phyloP scores from a whole-genome alignment of 2,329 filamentous ascomycete genomes.

The Thermothelomyces thermophilus region DNA sequence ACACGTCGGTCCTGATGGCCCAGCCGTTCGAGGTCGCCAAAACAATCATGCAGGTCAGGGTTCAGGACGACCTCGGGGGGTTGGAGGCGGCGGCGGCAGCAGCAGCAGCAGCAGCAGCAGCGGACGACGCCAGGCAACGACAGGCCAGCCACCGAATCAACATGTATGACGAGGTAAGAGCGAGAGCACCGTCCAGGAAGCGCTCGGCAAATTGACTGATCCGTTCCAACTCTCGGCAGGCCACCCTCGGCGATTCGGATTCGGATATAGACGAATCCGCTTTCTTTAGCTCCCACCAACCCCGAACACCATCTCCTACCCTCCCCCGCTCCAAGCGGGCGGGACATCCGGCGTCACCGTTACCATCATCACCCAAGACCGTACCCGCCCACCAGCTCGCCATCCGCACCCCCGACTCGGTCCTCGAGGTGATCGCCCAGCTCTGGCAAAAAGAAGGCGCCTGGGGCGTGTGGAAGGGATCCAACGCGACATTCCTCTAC shows the following conservation, averaged over 20 bases:
- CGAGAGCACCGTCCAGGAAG: background rate
- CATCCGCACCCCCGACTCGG: conserved; percentile 68
- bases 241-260: conserved; percentile 45
- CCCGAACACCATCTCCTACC: conserved; percentile 48
- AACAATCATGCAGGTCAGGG: conserved; percentile 74
- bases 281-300: conserved; percentile 69
- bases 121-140: conserved; percentile 28
- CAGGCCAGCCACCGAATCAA: conserved; percentile 20
- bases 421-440: conserved; percentile 79
- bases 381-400: conserved; percentile 55
- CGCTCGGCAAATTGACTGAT: background rate
- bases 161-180: conserved; percentile 27
- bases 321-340: conserved; percentile 31
- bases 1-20: conserved; percentile 78
- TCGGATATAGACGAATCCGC: conserved; percentile 71
- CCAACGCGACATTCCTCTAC: conserved; percentile 90
- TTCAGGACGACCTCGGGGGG: conserved; percentile 44
- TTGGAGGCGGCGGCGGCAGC: conserved; percentile 25
- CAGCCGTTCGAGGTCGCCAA: conserved; percentile 98
- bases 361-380: conserved; percentile 33
- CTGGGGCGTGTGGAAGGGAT: conserved; percentile 90
- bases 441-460: conserved; percentile 85
- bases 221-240: background rate
- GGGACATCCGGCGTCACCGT: conserved; percentile 29
- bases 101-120: conserved; percentile 23